Evolutionary conservation across 1,284 basidiomycete genomes (phyloP), one percentile per base, ranked within the genome.

Genomic region (Cutaneotrichosporon sp.): DNA sequence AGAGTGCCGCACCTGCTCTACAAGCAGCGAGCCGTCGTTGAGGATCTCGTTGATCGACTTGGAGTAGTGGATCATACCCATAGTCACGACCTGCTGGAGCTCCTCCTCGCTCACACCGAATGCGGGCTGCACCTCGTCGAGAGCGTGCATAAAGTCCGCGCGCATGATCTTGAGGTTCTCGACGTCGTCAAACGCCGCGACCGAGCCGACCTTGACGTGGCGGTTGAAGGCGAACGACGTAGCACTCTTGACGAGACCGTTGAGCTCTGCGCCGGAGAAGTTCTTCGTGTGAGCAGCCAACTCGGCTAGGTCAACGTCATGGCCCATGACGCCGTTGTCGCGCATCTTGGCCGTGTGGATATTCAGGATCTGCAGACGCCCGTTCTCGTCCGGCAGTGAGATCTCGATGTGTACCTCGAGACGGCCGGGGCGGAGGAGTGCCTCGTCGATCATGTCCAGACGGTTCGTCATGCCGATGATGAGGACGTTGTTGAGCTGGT

Each of bases 401-500:
- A 99, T 98, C 81, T 99, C 97, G 88, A 99, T 97, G 81, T 99
- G 97, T n/a, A 99, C 96, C 79, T 99, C 97, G 56, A 99, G 89
- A 84, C 97, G 94, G 63, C 97, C 97, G 1, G 97, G 96, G 74
- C 97, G 94, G 14, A 98, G 86, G 1, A 99, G 86, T 7, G 96
- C 97, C 77, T 99, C 97, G 76, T 99, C 97, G 73, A 99, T 98
- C 95, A 99, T 96, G 84, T 99, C 97, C 60, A 90, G 83, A 68
- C 97, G 89, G 81, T 99, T 99, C 60, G 97, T 99, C 97, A 99
- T 99, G 75, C 97, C 97, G 72, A 99, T 99, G 72, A 99, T 91
- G 70, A 99, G 90, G 66, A 99, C 97, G 80, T 99, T 99, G 84
- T 99, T 99, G 58, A 99, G 85, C 82, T 95, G 92, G 78, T 99